These are phyloP conservation scores for Fusarium longipes DNA, from an alignment of 2,329 filamentous ascomycete species.

Conservation along the genomic window DNA sequence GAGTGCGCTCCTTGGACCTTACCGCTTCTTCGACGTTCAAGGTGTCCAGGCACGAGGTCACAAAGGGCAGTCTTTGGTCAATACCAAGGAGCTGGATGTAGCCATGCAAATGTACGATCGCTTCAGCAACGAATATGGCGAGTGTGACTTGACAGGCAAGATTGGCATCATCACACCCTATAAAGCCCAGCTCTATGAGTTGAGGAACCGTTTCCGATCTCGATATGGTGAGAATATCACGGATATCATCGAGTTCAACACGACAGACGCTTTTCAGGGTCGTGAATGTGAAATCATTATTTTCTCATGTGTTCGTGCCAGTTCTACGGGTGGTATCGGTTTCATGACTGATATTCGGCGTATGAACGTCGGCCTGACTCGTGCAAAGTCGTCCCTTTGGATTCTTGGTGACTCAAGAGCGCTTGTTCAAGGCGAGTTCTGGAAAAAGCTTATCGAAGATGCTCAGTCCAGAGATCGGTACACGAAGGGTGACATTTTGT, in stretches of 20 bases:
- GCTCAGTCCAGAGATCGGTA: conserved; percentile 79
- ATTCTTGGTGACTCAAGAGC: conserved; percentile 93
- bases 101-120: conserved; percentile 87
- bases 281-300: conserved; percentile 98
- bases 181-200: conserved; percentile 87
- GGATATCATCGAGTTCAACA: conserved; percentile 94
- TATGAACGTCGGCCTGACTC: conserved; percentile 98
- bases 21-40: conserved; percentile 96
- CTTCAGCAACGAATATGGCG: conserved; percentile 76
- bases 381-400: conserved; percentile 96
- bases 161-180: conserved; percentile 98
- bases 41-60: conserved; percentile 85
- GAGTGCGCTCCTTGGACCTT: conserved; percentile 84
- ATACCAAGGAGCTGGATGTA: conserved; percentile 85
- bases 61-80: conserved; percentile 89
- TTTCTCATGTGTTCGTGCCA: conserved; percentile 96
- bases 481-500: conserved; percentile 72
- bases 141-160: conserved; percentile 79
- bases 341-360: conserved; percentile 98
- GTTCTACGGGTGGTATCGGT: conserved; percentile 92
- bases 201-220: conserved; percentile 78
- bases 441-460: conserved; percentile 87
- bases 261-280: conserved; percentile 97
- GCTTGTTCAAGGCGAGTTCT: conserved; percentile 88
- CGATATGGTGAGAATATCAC: conserved; percentile 80